phyloP scores from a whole-genome alignment of 495 filamentous ascomycete genomes.

The Cercophora newfieldiana region DNA sequence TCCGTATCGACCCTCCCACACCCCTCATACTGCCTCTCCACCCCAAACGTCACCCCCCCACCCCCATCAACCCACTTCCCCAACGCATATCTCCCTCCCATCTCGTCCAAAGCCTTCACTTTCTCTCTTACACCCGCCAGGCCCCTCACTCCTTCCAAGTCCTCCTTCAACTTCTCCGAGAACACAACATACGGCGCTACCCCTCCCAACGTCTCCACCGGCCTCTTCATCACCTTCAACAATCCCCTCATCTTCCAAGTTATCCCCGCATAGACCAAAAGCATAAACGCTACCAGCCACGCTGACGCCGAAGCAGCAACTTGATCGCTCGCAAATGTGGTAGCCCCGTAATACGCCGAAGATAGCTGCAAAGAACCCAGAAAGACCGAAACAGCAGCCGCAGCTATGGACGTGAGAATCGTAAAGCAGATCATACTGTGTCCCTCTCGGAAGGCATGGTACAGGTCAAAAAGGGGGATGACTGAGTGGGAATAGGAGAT shows the following conservation, averaged over 20 bases:
- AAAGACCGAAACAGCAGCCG: not conserved
- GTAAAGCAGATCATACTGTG: not conserved
- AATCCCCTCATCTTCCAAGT: slow-evolving; percentile 5
- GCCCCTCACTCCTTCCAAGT: slow-evolving; percentile 8
- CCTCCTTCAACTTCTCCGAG: slow-evolving; percentile 3
- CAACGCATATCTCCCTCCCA: slow-evolving; percentile 4
- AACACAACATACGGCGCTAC: slow-evolving; percentile 8
- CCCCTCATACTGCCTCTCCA: slow-evolving; percentile 11
- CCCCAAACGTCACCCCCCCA: not conserved
- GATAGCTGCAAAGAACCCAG: slow-evolving; percentile 11
- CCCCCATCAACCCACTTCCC: not conserved
- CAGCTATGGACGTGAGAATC: not conserved
- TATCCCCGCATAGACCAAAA: slow-evolving; percentile 1
- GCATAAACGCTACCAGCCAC: not conserved
- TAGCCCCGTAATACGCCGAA: slow-evolving; percentile 6
- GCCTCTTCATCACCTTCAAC: slow-evolving; percentile 4
- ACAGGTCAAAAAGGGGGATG: not conserved
- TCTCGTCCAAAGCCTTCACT: not conserved
- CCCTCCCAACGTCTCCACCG: slow-evolving; percentile 10
- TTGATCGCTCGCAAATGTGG: not conserved
- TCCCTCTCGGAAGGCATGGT: not conserved
- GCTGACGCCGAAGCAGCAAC: not conserved
- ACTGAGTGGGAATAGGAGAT: not conserved
- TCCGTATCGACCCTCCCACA: not conserved
- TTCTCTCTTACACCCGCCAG: not conserved